Evolutionary conservation across 371 early-diverging fungal genomes (phyloP).

Genomic region (Mucor lusitanicus): DNA sequence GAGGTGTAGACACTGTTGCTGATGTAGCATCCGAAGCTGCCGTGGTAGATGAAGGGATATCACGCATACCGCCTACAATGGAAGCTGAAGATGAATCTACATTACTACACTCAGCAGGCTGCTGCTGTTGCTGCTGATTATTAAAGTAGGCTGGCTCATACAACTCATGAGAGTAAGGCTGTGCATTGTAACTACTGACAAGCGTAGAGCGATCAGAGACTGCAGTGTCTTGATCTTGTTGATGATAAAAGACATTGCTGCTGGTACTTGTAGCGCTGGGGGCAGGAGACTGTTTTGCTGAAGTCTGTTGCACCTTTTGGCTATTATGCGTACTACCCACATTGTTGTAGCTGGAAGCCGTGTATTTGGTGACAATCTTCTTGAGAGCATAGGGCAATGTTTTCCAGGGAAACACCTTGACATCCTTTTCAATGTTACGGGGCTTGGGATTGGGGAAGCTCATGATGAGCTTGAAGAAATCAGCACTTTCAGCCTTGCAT

Average conservation of each 20-base stretch:
- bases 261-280: not conserved
- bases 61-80: not conserved
- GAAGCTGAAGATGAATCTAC: not conserved
- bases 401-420: constrained; percentile 82
- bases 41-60: not conserved
- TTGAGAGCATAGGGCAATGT: constrained; percentile 62
- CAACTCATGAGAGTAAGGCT: not conserved
- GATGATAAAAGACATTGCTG: not conserved
- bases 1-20: not conserved
- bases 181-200: not conserved
- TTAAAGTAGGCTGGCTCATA: not conserved
- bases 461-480: constrained; percentile 83
- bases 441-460: constrained; percentile 82
- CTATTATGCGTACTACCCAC: not conserved
- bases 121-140: not conserved
- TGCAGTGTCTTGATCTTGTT: not conserved
- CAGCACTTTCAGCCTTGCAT: constrained; percentile 69
- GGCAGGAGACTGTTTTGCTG: not conserved
- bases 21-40: not conserved
- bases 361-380: constrained; percentile 70
- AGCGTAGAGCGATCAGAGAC: not conserved
- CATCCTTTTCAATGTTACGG: constrained; percentile 83
- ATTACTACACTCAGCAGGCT: not conserved
- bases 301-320: constrained; percentile 30
- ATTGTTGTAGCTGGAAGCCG: constrained; percentile 27